phyloP scores from a whole-genome alignment of 257 asterid species.

The Solanum tarapatanum region DNA sequence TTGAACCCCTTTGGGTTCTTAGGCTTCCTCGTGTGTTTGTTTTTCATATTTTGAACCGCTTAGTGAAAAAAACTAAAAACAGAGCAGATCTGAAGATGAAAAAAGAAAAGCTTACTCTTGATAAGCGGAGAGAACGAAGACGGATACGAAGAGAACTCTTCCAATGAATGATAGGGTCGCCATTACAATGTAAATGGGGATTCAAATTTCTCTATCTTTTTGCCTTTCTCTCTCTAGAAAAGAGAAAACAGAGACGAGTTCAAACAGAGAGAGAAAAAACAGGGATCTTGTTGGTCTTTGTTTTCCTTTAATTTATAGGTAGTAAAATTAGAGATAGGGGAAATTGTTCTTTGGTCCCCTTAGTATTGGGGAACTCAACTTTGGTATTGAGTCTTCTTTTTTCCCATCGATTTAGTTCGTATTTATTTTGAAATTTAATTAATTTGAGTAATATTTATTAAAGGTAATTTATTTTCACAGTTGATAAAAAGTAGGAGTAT shows the following conservation, averaged over 20 bases:
- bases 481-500: too few relatives aligned
- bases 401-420: too few relatives aligned
- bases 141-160: constrained; percentile 77
- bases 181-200: constrained; percentile 26
- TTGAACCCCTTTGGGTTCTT: not conserved
- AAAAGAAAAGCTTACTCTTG: constrained; percentile 55
- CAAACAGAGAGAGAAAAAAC: constrained; percentile 10
- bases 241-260: constrained; percentile 10
- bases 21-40: not conserved
- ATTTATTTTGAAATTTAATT: too few relatives aligned
- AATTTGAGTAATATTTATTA: too few relatives aligned
- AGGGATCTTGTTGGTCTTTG: not conserved
- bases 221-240: constrained; percentile 4
- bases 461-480: too few relatives aligned
- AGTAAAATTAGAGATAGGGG: not conserved
- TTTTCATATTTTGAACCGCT: not conserved
- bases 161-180: constrained; percentile 68
- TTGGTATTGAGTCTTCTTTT: not conserved
- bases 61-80: not conserved
- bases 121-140: constrained; percentile 78
- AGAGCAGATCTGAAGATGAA: constrained; percentile 33
- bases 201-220: constrained; percentile 2
- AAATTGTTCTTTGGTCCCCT: not conserved
- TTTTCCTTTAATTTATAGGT: not conserved
- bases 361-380: not conserved